Conservation (phyloP, 192 early-diverging fungal species). For the Cetraspora pellucida region DNA sequence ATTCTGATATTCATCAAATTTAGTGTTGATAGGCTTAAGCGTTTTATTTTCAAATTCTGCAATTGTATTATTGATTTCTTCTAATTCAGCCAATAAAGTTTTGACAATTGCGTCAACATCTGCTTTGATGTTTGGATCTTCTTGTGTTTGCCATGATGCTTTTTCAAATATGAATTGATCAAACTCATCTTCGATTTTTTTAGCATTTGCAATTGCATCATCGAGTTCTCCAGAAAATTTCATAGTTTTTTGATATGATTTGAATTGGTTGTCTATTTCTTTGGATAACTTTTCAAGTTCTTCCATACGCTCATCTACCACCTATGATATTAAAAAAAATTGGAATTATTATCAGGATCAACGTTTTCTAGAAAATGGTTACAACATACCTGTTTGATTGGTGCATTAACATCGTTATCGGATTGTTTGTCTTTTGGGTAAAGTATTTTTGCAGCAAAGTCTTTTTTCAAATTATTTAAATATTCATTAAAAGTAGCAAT, state of each 20-base stretch:
- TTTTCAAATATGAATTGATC: slow-evolving; percentile 22
- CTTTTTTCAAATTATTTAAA: slow-evolving; percentile 5
- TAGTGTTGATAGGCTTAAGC: background rate
- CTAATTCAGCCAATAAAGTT: slow-evolving; percentile 10
- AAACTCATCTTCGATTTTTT: slow-evolving; percentile 13
- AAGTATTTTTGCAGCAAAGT: slow-evolving; percentile 9
- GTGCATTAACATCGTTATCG: background rate
- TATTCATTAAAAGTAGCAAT: slow-evolving; percentile 1
- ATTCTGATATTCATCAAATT: slow-evolving; percentile 19
- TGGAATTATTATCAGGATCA: background rate
- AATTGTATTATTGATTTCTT: slow-evolving; percentile 17
- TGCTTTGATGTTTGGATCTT: background rate
- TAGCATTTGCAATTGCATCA: slow-evolving; percentile 1
- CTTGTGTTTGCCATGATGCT: slow-evolving; percentile 14
- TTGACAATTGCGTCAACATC: background rate
- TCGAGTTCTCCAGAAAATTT: slow-evolving; percentile 6
- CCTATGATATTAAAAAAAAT: background rate
- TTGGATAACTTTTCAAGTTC: slow-evolving; percentile 10
- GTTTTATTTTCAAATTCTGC: slow-evolving; percentile 15
- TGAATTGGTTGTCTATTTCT: slow-evolving; percentile 1
- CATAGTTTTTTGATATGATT: slow-evolving; percentile 25
- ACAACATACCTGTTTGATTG: slow-evolving; percentile 12
- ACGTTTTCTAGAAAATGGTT: background rate
- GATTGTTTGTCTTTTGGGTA: slow-evolving; percentile 1
- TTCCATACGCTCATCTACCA: background rate